Base-by-base conservation (phyloP, 2,329 filamentous ascomycete genomes). In the Dryadomyces quercivorus region DNA sequence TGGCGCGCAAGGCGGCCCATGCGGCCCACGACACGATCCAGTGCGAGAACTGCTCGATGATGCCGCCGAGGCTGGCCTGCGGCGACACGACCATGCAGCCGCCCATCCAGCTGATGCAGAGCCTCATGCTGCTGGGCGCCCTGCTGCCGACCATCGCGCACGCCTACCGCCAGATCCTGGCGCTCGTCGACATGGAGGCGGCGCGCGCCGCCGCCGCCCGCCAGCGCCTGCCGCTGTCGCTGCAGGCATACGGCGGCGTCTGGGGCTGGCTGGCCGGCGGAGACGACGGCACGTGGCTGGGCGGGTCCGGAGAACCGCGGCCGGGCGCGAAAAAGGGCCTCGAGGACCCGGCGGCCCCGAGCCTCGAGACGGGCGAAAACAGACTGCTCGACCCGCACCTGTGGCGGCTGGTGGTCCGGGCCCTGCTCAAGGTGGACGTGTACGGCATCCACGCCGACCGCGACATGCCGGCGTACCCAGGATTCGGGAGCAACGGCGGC, bases 61-160 rank as follows among this genome's bases (percentile, higher is more conserved):
- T 48, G 70, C 9, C 20, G 36, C 20, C 3, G 21, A 26, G 20
- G 49, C 36, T 26, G 10, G 36, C 34, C 6, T 6, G 34, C 34
- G 12, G 34, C 34, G 43, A 45, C 16, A 61, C 67, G 8, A 68
- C 73, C 6, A 36, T 16, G 36, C 4, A 4, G 10, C 36, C 47
- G 18, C 69, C 72, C 21, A 71, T 81, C 51, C 73, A 77, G 52
- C 60, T 70, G 34, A 77, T 80, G 57, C 80, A 83, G 62, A 81
- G 73, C 61, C 69, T 76, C 51, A 82, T 82, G 78, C 70, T 80
- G 52, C 67, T 84, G 4, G 77, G 73, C 7, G 74, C 78, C 2
- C 70, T 84, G 34, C 67, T 84, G 3, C 78, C 79, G 1, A 76
- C 77, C 9, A 72, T 79, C 47, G 78, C 75, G 53, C 75, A 80